Evolutionary conservation across 805 yeast species (phyloP).

Genomic region (Teunomyces stri): DNA sequence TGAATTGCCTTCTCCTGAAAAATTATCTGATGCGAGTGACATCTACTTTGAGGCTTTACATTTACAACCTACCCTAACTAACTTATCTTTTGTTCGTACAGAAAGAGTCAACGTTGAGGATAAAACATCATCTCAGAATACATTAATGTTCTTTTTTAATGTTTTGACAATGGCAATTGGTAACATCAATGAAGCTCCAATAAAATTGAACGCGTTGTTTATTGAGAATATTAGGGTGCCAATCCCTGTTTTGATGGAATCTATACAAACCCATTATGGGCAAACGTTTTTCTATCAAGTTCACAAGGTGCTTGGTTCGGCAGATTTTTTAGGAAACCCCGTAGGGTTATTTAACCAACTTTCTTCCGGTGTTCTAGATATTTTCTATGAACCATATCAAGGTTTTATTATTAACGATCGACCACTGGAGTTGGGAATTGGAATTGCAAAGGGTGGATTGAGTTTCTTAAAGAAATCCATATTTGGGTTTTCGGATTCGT

Average conservation of each 20-base stretch:
- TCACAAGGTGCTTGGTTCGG: slow-evolving; percentile 91
- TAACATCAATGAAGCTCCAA: slow-evolving; percentile 95
- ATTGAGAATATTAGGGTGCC: slow-evolving; percentile 91
- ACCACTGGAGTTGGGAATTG: slow-evolving; percentile 94
- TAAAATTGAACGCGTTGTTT: slow-evolving; percentile 79
- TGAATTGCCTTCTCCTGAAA: slow-evolving; percentile 69
- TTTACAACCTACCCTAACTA: slow-evolving; percentile 85
- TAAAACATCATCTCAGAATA: slow-evolving; percentile 54
- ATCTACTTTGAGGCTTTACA: slow-evolving; percentile 90
- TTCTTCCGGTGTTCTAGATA: slow-evolving; percentile 93
- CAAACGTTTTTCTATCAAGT: slow-evolving; percentile 90
- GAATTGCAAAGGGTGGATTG: slow-evolving; percentile 92
- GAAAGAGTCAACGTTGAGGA: slow-evolving; percentile 72
- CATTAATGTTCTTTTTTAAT: slow-evolving; percentile 75
- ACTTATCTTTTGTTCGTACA: slow-evolving; percentile 87
- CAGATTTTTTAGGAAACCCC: slow-evolving; percentile 95
- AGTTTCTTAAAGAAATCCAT: slow-evolving; percentile 93
- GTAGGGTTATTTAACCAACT: slow-evolving; percentile 93
- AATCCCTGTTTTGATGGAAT: slow-evolving; percentile 63
- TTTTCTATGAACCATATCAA: slow-evolving; percentile 95
- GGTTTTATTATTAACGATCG: slow-evolving; percentile 92
- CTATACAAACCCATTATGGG: slow-evolving; percentile 80
- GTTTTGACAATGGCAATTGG: slow-evolving; percentile 95
- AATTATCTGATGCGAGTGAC: slow-evolving; percentile 58
- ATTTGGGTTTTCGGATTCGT: slow-evolving; percentile 90